Evolutionary conservation across 2,329 filamentous ascomycete species (phyloP).

Genomic region (Talaromyces sp.): DNA sequence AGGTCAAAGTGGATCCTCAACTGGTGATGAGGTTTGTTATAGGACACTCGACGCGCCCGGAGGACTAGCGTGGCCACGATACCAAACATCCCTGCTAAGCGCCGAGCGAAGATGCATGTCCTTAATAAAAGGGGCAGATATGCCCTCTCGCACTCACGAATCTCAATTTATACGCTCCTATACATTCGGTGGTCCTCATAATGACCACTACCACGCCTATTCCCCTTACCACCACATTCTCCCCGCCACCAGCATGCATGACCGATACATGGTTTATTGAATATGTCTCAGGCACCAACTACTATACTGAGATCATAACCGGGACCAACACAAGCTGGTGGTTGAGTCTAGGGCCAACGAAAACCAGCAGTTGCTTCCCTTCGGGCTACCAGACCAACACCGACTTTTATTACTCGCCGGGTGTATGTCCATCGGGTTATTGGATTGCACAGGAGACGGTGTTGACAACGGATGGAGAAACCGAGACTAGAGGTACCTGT

Average conservation of each 20-base stretch:
- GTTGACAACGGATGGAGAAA: background rate
- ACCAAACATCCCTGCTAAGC: too few relatives aligned
- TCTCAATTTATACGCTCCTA: too few relatives aligned
- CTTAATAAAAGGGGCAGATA: too few relatives aligned
- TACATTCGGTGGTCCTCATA: too few relatives aligned
- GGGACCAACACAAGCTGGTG: slow-evolving; percentile 1
- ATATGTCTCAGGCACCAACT: slow-evolving; percentile 1
- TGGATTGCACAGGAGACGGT: background rate
- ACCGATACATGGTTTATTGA: slow-evolving; percentile 6
- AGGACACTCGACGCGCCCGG: too few relatives aligned
- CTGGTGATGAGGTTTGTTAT: too few relatives aligned
- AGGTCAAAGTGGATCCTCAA: too few relatives aligned
- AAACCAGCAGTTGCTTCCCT: background rate
- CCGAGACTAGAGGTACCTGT: background rate
- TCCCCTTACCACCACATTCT: background rate
- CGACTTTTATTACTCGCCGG: slow-evolving; percentile 1
- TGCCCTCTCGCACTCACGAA: too few relatives aligned
- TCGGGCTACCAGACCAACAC: slow-evolving; percentile 1
- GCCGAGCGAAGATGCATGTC: too few relatives aligned
- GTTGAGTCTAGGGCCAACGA: background rate
- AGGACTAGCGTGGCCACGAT: too few relatives aligned
- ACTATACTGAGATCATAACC: background rate
- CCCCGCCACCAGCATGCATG: slow-evolving; percentile 1
- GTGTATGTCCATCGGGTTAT: slow-evolving; percentile 1
- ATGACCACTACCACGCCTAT: background rate